Conservation (phyloP, 805 yeast species). For the Sugiyamaella americana region DNA sequence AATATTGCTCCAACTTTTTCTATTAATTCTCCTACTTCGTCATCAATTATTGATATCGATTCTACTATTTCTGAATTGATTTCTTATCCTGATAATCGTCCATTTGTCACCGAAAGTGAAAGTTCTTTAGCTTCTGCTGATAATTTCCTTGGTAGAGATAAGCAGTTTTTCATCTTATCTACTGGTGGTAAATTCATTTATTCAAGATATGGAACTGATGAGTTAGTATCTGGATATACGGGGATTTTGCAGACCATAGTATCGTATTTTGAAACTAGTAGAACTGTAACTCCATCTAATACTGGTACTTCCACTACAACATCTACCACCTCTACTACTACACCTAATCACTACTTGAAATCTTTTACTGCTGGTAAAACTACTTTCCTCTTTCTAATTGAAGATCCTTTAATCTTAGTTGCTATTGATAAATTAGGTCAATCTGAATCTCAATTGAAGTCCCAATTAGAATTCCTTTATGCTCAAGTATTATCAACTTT, state of each 20-base stretch:
- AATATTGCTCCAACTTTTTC: too few relatives aligned
- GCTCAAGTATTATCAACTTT: conserved; percentile 75
- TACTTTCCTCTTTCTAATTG: conserved; percentile 53
- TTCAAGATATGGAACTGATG: conserved; percentile 68
- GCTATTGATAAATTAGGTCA: conserved; percentile 44
- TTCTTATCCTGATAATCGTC: neutral
- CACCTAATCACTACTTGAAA: conserved; percentile 17
- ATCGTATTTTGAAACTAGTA: conserved; percentile 51
- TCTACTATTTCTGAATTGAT: neutral
- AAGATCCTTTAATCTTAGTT: conserved; percentile 65
- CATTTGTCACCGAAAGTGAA: neutral
- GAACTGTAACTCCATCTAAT: conserved; percentile 5
- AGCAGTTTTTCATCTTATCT: conserved; percentile 74
- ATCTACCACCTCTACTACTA: conserved; percentile 11
- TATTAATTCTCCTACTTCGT: neutral
- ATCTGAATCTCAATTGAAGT: conserved; percentile 39
- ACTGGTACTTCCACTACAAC: conserved; percentile 22
- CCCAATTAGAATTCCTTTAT: conserved; percentile 67
- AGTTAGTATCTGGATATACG: conserved; percentile 59
- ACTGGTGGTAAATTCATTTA: conserved; percentile 87
- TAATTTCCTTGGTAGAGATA: conserved; percentile 36
- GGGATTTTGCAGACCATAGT: conserved; percentile 79
- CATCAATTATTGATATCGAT: neutral
- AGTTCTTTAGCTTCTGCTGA: conserved; percentile 24
- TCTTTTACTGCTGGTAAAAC: conserved; percentile 49